Evolutionary conservation across 345 rosid species (phyloP).

Genomic region (Microcos paniculata): DNA sequence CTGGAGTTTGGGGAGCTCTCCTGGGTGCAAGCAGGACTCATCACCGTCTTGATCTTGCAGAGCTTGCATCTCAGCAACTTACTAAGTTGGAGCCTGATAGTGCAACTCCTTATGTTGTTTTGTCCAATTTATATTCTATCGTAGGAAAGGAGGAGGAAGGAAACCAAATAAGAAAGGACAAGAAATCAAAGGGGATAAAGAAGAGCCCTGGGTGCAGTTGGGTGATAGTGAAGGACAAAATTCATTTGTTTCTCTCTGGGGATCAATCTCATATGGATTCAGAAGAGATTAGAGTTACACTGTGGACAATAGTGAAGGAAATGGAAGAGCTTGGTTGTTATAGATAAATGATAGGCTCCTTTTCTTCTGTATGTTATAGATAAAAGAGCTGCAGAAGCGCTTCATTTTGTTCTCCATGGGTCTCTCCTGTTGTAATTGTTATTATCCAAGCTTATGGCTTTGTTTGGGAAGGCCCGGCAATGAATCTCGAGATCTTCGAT

Average conservation of each 20-base stretch:
- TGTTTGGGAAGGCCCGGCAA: not conserved
- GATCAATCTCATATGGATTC: conserved; percentile 43
- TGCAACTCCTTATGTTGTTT: conserved; percentile 68
- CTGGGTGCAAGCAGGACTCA: conserved; percentile 61
- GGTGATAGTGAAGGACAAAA: conserved; percentile 44
- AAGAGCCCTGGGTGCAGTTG: conserved; percentile 85
- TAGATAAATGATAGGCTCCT: conserved; percentile 4
- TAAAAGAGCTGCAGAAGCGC: not conserved
- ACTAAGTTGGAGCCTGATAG: conserved; percentile 60
- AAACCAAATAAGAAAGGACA: conserved; percentile 40
- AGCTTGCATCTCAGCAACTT: conserved; percentile 62
- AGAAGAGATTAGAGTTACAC: conserved; percentile 36
- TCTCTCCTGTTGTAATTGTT: not conserved
- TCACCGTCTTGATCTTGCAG: conserved; percentile 59
- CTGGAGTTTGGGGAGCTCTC: conserved; percentile 89
- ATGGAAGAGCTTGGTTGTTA: conserved; percentile 21
- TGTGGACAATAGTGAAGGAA: conserved; percentile 38
- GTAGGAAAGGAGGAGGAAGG: conserved; percentile 45
- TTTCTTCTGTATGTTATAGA: not conserved
- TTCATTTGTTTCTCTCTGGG: conserved; percentile 53
- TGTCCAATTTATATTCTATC: conserved; percentile 53
- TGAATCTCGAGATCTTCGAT: not conserved
- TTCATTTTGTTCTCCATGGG: not conserved
- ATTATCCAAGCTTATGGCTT: not conserved
- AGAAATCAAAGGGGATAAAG: conserved; percentile 51